These are phyloP conservation scores for Penicillium taxi DNA, from an alignment of 495 filamentous ascomycete species.

Conservation along the genomic window DNA sequence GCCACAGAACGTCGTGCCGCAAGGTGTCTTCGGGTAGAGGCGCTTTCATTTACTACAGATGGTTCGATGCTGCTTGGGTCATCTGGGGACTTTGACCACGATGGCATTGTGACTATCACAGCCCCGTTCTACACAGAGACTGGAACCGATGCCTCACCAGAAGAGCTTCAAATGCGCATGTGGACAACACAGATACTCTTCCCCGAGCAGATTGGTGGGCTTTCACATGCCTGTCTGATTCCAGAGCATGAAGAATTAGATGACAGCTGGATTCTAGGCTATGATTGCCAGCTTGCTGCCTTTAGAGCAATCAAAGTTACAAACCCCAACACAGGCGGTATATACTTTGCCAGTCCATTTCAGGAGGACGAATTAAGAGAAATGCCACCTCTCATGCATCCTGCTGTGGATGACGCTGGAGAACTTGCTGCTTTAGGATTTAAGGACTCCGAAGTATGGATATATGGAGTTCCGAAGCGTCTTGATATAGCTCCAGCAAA, in stretches of 20 bases:
- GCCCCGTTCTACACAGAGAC: slow-evolving; percentile 65
- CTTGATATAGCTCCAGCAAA: slow-evolving; percentile 46
- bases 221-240: slow-evolving; percentile 67
- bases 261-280: slow-evolving; percentile 70
- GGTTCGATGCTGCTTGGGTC: slow-evolving; percentile 81
- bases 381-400: slow-evolving; percentile 57
- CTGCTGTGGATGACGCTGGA: slow-evolving; percentile 57
- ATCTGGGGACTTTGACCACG: slow-evolving; percentile 52
- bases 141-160: slow-evolving; percentile 37
- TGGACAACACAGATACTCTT: slow-evolving; percentile 90
- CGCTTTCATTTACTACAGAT: slow-evolving; percentile 73
- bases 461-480: slow-evolving; percentile 72
- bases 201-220: slow-evolving; percentile 65
- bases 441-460: slow-evolving; percentile 62
- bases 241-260: slow-evolving; percentile 63
- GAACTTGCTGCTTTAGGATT: slow-evolving; percentile 74
- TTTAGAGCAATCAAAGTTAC: slow-evolving; percentile 71
- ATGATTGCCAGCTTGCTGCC: slow-evolving; percentile 65
- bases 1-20: slow-evolving; percentile 67
- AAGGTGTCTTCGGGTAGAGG: slow-evolving; percentile 72
- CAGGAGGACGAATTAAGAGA: slow-evolving; percentile 26
- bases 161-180: slow-evolving; percentile 63
- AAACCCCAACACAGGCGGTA: slow-evolving; percentile 65
- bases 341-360: slow-evolving; percentile 71
- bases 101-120: slow-evolving; percentile 68